These are phyloP conservation scores for Cercophora scortea DNA, from an alignment of 495 filamentous ascomycete genomes.

Conservation along the genomic window DNA sequence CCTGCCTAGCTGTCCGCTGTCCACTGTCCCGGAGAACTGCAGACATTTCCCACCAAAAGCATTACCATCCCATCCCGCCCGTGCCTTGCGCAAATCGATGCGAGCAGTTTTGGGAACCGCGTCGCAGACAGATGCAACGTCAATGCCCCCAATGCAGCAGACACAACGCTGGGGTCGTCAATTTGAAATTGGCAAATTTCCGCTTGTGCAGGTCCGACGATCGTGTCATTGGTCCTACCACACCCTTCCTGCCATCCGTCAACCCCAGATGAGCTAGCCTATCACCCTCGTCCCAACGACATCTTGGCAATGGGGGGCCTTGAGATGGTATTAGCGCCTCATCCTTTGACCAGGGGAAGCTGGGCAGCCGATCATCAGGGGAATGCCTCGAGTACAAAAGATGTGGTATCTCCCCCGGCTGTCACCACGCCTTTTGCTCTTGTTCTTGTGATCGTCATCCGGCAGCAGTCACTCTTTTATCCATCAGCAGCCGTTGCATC, in stretches of 20 bases:
- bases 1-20: too few relatives aligned
- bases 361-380: not conserved
- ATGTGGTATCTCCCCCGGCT: not conserved
- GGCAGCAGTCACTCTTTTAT: conserved; percentile 22
- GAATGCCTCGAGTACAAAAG: not conserved
- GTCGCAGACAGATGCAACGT: too few relatives aligned
- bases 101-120: too few relatives aligned
- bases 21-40: too few relatives aligned
- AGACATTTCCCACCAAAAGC: too few relatives aligned
- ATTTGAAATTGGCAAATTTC: not conserved
- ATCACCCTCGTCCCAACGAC: not conserved
- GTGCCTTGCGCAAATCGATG: too few relatives aligned
- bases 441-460: not conserved
- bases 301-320: not conserved
- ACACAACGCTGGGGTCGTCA: not conserved
- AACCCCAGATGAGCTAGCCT: not conserved
- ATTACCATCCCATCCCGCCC: too few relatives aligned
- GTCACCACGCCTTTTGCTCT: not conserved
- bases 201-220: not conserved
- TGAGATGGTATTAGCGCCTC: not conserved
- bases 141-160: too few relatives aligned
- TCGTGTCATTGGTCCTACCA: not conserved
- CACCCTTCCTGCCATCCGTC: not conserved
- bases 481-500: conserved; percentile 1
- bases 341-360: not conserved